Evolutionary conservation across 768 basidiomycete genomes (phyloP).

Genomic region (Pleurotus citrinopileatus): DNA sequence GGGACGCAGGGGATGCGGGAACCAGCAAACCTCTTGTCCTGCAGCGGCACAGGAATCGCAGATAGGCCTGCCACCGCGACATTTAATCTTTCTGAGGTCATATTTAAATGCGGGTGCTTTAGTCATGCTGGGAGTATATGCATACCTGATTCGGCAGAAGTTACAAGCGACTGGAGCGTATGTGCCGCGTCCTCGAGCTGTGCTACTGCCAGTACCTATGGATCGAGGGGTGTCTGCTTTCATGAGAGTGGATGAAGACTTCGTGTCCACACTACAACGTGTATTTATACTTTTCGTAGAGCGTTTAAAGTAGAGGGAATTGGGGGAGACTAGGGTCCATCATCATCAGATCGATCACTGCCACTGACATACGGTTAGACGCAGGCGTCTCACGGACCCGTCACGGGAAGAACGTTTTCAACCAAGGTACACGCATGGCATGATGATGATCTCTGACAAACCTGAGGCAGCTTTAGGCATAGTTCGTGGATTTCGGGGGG

Average conservation of each 20-base stretch:
- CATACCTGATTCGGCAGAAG: slow-evolving; percentile 40
- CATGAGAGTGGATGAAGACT: slow-evolving; percentile 8
- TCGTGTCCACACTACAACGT: not conserved
- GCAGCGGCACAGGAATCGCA: slow-evolving; percentile 37
- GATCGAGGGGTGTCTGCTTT: slow-evolving; percentile 22
- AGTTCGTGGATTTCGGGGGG: not conserved
- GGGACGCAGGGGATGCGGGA: not conserved
- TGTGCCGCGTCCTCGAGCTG: slow-evolving; percentile 31
- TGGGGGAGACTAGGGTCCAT: too few species aligned
- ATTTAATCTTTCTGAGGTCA: slow-evolving; percentile 39
- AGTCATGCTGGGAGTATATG: not conserved
- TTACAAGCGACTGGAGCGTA: slow-evolving; percentile 37
- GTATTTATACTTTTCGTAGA: not conserved
- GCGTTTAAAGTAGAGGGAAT: not conserved
- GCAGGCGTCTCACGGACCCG: not conserved
- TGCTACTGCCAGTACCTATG: slow-evolving; percentile 13
- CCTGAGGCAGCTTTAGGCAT: not conserved
- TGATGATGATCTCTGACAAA: not conserved
- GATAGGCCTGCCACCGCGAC: slow-evolving; percentile 41
- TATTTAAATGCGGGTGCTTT: slow-evolving; percentile 1
- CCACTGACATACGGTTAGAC: not conserved
- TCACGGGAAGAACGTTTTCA: not conserved
- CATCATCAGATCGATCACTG: slow-evolving; percentile 3
- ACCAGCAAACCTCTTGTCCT: slow-evolving; percentile 34
- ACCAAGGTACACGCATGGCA: slow-evolving; percentile 2